Base-by-base conservation (phyloP, 768 basidiomycete genomes). In the Phaeolepiota aurea region DNA sequence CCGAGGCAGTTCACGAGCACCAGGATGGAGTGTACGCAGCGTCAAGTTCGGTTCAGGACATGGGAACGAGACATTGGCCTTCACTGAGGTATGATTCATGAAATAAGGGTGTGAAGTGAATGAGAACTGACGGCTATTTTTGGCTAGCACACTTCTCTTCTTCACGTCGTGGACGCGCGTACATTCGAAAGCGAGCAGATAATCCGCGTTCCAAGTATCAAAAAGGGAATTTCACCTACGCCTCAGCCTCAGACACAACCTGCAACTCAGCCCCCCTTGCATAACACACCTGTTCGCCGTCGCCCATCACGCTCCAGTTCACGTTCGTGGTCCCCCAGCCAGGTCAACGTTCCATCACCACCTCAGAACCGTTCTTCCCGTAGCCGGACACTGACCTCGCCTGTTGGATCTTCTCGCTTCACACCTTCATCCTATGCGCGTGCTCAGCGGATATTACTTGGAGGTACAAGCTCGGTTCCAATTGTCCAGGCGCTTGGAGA, bases 121-220 rank as follows among this genome's bases (percentile, higher is more conserved):
- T 57, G 45, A 10, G 37, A 12, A 30, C 34, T 16, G 20, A 31
- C 25, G 13, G 35, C 42, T 20, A 13, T 15, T 14, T 36, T 13
- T 16, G 14, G 9, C 15, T 49, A 92, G 87, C 90, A 94, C 55
- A 86, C 87, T 1, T 82, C 76, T 20, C 59, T 84, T 25, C 56
- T 94, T 5, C 92, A 96, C 52, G 68, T 93, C 42, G 66, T 94
- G 37, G 92, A 96, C 53, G 88, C 90, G 3, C 72, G 79, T 33
- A 92, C 88, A 0, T 93, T 93, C 50, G 81, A 89, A 53, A 74
- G 73, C 4, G 80, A 85, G 46, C 79, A 87, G 44, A 69, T 82
- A 13, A 56, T 87, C 14, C 74, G 68, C 40, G 69, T 83, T 33
- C 81, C 80, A 3, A 59, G 59, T 18, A 56, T 65, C 38, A 54